Percentiles rank a stretch among this genome's conserved stretches.
phyloP scores from a whole-genome alignment of 768 basidiomycete genomes.

The Macrocybe gigantea region DNA sequence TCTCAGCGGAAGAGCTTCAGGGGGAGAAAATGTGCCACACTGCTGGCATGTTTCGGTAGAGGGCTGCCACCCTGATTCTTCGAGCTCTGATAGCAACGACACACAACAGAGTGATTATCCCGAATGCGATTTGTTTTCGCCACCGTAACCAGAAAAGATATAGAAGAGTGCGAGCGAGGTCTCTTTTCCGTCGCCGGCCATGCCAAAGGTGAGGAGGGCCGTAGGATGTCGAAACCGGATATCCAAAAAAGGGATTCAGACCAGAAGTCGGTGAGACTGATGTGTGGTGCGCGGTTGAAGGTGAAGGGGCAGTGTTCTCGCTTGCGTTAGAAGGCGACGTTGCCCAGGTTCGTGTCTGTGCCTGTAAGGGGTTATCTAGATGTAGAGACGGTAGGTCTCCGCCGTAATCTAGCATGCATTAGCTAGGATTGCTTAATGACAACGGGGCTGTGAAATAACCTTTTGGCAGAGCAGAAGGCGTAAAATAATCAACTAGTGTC shows the following conservation, averaged over 20 bases:
- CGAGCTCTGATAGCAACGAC: conserved; percentile 21
- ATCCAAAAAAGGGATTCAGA: conserved; percentile 73
- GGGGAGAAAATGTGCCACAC: conserved; percentile 1
- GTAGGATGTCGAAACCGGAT: conserved; percentile 40
- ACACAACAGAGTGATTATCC: conserved; percentile 25
- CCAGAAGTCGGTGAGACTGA: conserved; percentile 46
- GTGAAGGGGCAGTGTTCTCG: conserved; percentile 8
- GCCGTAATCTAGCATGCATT: conserved; percentile 51
- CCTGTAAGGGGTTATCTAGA: conserved; percentile 43
- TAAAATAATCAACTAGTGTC: conserved; percentile 52
- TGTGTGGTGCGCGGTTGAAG: conserved; percentile 12
- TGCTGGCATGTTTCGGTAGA: background rate
- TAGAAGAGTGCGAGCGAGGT: conserved; percentile 56
- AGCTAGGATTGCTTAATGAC: conserved; percentile 4
- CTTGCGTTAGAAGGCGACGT: conserved; percentile 10
- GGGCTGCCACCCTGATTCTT: conserved; percentile 12
- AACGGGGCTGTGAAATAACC: conserved; percentile 30
- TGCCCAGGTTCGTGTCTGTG: conserved; percentile 9
- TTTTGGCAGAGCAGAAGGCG: conserved; percentile 47
- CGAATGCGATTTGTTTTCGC: conserved; percentile 35
- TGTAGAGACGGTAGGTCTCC: conserved; percentile 50
- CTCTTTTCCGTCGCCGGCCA: conserved; percentile 65
- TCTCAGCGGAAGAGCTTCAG: background rate
- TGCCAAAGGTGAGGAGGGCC: conserved; percentile 42
- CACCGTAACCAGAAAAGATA: conserved; percentile 65